Conservation (phyloP, 2,329 filamentous ascomycete species). For the Fusarium sp. region DNA sequence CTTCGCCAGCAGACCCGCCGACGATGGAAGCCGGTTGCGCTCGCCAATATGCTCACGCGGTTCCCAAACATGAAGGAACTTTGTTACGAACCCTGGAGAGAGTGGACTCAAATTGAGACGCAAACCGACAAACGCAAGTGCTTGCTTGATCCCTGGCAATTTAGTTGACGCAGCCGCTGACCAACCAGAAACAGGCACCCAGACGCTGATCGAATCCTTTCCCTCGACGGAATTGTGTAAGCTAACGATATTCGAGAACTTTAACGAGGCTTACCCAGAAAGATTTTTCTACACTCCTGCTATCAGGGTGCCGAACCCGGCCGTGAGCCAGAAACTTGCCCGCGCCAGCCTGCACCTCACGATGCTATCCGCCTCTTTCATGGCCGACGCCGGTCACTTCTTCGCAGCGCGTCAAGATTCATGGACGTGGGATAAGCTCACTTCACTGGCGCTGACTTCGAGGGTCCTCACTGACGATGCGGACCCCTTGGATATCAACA, state of each 20-base stretch:
- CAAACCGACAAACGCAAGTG: conserved; percentile 48
- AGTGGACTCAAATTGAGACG: conserved; percentile 36
- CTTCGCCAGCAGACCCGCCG: conserved; percentile 54
- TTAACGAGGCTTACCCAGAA: conserved; percentile 46
- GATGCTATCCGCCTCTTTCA: conserved; percentile 49
- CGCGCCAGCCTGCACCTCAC: conserved; percentile 46
- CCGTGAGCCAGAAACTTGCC: conserved; percentile 46
- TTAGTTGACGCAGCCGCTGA: conserved; percentile 33
- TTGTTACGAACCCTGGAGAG: conserved; percentile 55
- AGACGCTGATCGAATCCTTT: conserved; percentile 47
- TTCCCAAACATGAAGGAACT: conserved; percentile 53
- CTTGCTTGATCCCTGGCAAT: conserved; percentile 17
- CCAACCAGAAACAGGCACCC: conserved; percentile 37
- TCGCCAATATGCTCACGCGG: conserved; percentile 50
- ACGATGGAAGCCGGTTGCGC: conserved; percentile 49
- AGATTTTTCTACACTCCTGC: conserved; percentile 3
- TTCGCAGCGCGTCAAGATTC: conserved; percentile 39
- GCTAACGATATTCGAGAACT: conserved; percentile 52
- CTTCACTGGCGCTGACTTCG: conserved; percentile 50
- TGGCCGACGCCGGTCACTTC: conserved; percentile 49
- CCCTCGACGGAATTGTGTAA: conserved; percentile 42
- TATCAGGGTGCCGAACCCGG: conserved; percentile 40
- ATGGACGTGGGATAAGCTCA: conserved; percentile 49
- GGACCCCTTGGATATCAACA: conserved; percentile 33
- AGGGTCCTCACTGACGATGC: conserved; percentile 40